Base-by-base conservation (phyloP, 2,329 filamentous ascomycete species). In the Colletotrichum tamarilloi region DNA sequence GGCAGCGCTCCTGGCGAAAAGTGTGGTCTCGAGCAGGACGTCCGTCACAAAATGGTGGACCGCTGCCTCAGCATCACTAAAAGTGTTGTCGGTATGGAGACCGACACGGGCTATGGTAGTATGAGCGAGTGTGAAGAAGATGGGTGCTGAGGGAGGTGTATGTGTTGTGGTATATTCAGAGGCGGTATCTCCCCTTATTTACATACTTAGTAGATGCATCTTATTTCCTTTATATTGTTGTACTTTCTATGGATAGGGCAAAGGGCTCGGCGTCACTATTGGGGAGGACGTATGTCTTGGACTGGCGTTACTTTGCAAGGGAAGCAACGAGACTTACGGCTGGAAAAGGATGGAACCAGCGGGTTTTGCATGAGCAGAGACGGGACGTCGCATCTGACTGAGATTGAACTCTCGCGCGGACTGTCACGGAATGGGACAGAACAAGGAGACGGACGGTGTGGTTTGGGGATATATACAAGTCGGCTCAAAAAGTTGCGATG, bases 21-120 rank as follows among this genome's bases (percentile, higher is more conserved):
- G 68, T 86, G 85, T 62, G 88, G 87, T 2, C 81, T 92, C n/a
- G 83, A 85, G 22, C 82, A 83, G 2, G 84, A 86, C 16, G 80
- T 89, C n/a, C 87, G 89, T 70, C 84, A 85, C 68, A 83, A 84
- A 74, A 85, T 91, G 76, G 87, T 92, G 4, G 85, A 89, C 62
- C 84, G 85, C 64, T 92, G 90, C 73, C 79, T 92, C 22, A 77
- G 80, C 12, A 85, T 92, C 46, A 90, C 87, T 16, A 90, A 89
- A 78, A 86, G 82, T 62, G 82, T 89, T 49, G 86, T 91, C 8
- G 89, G 90, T 9, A 91, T 92, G 86, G 87, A 90, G 70, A 81
- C 84, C 14, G 90, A 92, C 76, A 87, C 87, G 1, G 90, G 90
- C 8, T 92, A 92, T 79, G 89, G 85, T 60, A 91, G 86, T 75